Conservation (phyloP, 2,329 filamentous ascomycete species). For the Fusarium cyanostomum region DNA sequence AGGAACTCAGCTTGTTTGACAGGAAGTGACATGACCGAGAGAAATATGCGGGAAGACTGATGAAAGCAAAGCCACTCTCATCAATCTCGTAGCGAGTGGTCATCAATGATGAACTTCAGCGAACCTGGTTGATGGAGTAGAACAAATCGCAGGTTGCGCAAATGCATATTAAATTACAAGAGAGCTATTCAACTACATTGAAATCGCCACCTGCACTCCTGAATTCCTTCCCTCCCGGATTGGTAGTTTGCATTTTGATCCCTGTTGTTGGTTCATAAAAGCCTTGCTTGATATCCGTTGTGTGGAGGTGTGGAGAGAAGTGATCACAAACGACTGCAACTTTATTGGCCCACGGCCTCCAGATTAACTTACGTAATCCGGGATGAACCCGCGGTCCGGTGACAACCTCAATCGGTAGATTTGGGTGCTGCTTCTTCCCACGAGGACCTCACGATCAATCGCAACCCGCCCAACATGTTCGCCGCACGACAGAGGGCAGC, state of each 20-base stretch:
- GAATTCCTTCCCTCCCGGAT: no score
- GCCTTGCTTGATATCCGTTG: no score
- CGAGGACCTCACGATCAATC: slow-evolving; percentile 42
- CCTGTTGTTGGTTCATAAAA: no score
- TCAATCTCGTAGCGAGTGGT: no score
- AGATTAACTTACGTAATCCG: slow-evolving; percentile 44
- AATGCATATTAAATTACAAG: no score
- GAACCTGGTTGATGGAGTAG: no score
- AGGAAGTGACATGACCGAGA: neutral
- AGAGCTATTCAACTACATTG: no score
- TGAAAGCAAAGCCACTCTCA: neutral
- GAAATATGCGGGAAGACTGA: neutral
- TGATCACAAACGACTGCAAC: slow-evolving; percentile 30
- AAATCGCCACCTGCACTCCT: no score
- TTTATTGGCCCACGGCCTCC: slow-evolving; percentile 35
- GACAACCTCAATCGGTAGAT: slow-evolving; percentile 44
- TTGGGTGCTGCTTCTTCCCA: slow-evolving; percentile 37
- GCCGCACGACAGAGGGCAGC: slow-evolving; percentile 58
- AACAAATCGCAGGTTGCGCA: no score
- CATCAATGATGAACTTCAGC: no score
- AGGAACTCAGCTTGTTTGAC: neutral
- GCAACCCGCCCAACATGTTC: slow-evolving; percentile 49
- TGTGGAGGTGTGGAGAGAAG: slow-evolving; percentile 7
- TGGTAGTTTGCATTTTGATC: no score
- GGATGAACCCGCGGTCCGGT: slow-evolving; percentile 36